Base-by-base conservation (phyloP, 139 green algal species). In the Micractinium conductrix region DNA sequence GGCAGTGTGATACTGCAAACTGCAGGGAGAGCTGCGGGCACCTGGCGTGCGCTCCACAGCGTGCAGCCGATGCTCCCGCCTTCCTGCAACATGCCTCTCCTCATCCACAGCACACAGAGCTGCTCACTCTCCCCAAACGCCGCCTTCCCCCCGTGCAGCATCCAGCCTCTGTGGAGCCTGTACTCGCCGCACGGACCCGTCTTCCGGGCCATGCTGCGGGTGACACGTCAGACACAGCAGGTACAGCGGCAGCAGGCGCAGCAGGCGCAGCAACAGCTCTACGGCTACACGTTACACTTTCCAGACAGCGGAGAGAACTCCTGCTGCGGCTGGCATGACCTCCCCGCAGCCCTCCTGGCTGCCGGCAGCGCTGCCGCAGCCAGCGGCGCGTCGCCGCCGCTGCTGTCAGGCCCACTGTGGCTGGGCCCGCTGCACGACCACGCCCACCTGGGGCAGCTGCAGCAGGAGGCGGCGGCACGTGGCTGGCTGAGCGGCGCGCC, bases 111-210 rank as follows among this genome's bases (percentile, higher is more conserved):
- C n/a, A n/a, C n/a, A n/a, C n/a, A n/a, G n/a, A n/a, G n/a, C n/a
- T n/a, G n/a, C n/a, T 43, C 9, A 28, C n/a, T n/a, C 68, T 9
- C 37, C 35, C 35, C 3, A 2, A 2, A 4, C 26, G 16, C 30
- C 40, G 1, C 40, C 8, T 28, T n/a, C 4, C 28, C 28, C 24
- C 38, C 26, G 2, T 40, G 58, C 40, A 73, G 58, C 40, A 55
- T 83, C 53, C 43, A 55, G 28, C 80, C 80, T 3, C 70, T 85
- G 69, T 85, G 80, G 80, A 70, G 42, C 53, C 80, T 85, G 17
- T 85, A 85, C 53, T 60, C 69, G 0, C 55, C 70, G 2, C 80
- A 85, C 30, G 80, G 80, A 53, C 70, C 80, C 28, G 80, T 85
- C 12, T 85, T 40, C 37, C 69, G 80, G 17, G 45, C 50, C 28